A percentile compares a stretch with the other conserved stretches of the same genome.
Evolutionary conservation across 1,139 yeast species (phyloP).

Genomic region (Candida frijolesensis): DNA sequence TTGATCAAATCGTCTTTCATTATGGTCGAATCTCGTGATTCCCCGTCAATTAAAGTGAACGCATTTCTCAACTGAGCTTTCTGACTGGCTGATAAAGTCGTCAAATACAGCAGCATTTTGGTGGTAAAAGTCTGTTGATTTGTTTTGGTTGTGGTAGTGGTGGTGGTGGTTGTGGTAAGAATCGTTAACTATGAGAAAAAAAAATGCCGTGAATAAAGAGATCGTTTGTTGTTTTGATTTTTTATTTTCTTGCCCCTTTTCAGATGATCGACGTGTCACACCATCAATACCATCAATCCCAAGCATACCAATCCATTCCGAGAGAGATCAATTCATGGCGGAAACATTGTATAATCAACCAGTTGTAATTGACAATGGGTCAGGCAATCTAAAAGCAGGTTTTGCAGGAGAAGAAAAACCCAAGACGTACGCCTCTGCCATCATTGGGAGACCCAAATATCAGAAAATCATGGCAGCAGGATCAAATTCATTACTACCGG

Average conservation of each 20-base stretch:
- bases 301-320: not conserved
- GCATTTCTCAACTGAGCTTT: slow-evolving; percentile 49
- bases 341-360: slow-evolving; percentile 68
- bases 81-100: slow-evolving; percentile 43
- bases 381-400: slow-evolving; percentile 85
- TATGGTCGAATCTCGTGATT: slow-evolving; percentile 70
- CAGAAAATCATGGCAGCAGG: slow-evolving; percentile 79
- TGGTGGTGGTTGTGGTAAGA: too few relatives aligned
- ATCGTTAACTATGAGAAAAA: not conserved
- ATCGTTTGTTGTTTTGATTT: not conserved
- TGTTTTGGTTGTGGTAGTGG: too few relatives aligned
- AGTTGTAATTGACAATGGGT: slow-evolving; percentile 91
- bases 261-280: not conserved
- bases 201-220: not conserved
- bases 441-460: slow-evolving; percentile 84
- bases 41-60: slow-evolving; percentile 76
- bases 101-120: slow-evolving; percentile 21
- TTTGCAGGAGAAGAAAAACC: slow-evolving; percentile 93
- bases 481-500: slow-evolving; percentile 43
- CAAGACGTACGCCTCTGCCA: slow-evolving; percentile 48
- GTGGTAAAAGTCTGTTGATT: not conserved
- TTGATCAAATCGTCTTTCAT: slow-evolving; percentile 59
- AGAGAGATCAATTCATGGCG: slow-evolving; percentile 10
- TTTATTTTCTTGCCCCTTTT: not conserved
- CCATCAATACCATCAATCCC: not conserved